Base-by-base conservation (phyloP, 176 grass and related monocot species). In the Avena atlantica region DNA sequence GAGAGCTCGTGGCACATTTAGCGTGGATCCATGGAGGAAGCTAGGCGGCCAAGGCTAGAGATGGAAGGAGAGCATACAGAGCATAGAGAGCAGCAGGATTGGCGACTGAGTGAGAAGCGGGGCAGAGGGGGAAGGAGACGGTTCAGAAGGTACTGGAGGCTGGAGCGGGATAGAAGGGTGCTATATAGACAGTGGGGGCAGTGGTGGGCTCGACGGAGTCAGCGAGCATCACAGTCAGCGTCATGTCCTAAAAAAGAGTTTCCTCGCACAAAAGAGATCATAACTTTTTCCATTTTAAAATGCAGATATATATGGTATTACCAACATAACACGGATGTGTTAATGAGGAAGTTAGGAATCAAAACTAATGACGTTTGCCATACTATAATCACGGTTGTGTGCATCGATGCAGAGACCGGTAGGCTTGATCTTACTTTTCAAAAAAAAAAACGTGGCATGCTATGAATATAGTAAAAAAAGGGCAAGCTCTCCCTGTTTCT, bases 21-120 rank as follows among this genome's bases (percentile, higher is more conserved):
- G 84, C 79, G 86, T 49, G 86, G 89, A 86, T 88, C 79, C 83
- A 78, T 91, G 89, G 79, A 37, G 34, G 72, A 66, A 65, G 65
- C 10, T 40, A 55, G 8, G 51, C 72, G 68, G 47, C 70, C 40
- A 60, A 81, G 63, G 87, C 87, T 87, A 91, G 27, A 68, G 57
- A 29, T 17, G 62, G 10, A 40, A 66, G 83, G 24, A 70, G 64
- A 82, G 82, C 86, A 72, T 57, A 21, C 12, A 37, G 14, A 80
- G 69, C 78, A 81, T 68, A 13, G 8, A 42, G 45, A 40, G 74
- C 73, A 56, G 20, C 58, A 77, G 51, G 37, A 56, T 9, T 19
- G 69, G 65, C 9, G 78, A 76, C 50, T 9, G 36, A 56, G 23
- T 3, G 23, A 49, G 34, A 13, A 42, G 40, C 40, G 40, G 40